Evolutionary conservation across 495 filamentous ascomycete genomes (phyloP).

Genomic region (Cercophora samala): DNA sequence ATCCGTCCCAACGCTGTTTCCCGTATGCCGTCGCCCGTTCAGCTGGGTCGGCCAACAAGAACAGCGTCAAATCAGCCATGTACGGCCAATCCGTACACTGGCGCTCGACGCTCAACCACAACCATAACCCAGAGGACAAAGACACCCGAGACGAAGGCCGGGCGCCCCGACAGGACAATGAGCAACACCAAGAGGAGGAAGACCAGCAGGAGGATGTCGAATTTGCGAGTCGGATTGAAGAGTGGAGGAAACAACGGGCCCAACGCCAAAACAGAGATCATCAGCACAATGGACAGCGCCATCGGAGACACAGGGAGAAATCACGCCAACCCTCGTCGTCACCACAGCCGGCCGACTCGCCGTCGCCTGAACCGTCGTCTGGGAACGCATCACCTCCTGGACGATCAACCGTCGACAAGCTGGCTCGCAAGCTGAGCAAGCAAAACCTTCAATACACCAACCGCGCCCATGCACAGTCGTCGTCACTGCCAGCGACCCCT

Average conservation of each 20-base stretch:
- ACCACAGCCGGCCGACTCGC: background rate
- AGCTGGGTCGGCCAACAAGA: constrained; percentile 5
- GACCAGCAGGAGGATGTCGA: background rate
- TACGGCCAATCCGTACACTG: background rate
- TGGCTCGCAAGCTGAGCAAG: constrained; percentile 37
- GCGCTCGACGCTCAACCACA: background rate
- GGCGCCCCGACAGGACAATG: constrained; percentile 4
- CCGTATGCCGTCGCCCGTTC: constrained; percentile 12
- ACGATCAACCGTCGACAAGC: constrained; percentile 25
- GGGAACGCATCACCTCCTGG: background rate
- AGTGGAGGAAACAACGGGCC: background rate
- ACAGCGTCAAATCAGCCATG: constrained; percentile 8
- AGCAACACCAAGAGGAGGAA: background rate
- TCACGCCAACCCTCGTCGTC: constrained; percentile 3
- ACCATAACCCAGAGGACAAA: background rate
- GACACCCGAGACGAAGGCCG: constrained; percentile 12
- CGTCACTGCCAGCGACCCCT: background rate
- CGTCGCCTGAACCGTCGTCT: background rate
- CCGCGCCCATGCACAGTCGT: constrained; percentile 7
- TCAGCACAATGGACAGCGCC: constrained; percentile 2
- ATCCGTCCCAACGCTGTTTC: background rate
- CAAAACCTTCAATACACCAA: constrained; percentile 31
- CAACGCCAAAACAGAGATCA: constrained; percentile 7
- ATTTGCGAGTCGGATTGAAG: background rate
- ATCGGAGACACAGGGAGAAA: background rate